A percentile compares a stretch with the other conserved stretches of the same genome.
Conservation (phyloP, 441 rosid species). For the Gossypium schwendimanii region DNA sequence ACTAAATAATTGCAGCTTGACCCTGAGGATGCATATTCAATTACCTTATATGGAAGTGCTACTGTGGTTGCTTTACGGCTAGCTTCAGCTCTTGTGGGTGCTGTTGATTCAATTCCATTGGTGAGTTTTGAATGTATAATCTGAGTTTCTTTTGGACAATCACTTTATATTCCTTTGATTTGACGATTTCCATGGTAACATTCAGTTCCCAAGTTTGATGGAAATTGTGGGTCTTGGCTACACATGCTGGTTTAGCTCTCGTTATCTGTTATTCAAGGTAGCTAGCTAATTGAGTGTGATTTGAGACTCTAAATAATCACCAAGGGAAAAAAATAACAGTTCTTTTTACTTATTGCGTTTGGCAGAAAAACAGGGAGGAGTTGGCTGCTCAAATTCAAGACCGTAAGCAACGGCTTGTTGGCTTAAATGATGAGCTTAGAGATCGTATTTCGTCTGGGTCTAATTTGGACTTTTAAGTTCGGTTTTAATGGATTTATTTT, state of each 20-base stretch:
- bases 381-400: not conserved
- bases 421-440: not conserved
- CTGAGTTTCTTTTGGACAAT: not conserved
- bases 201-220: constrained; percentile 71
- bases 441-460: no score
- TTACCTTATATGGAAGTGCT: constrained; percentile 51
- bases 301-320: not conserved
- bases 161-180: not conserved
- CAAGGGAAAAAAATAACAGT: not conserved
- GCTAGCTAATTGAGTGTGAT: not conserved
- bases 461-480: no score
- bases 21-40: constrained; percentile 40
- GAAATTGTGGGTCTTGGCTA: constrained; percentile 87
- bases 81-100: constrained; percentile 45
- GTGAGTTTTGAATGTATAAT: constrained; percentile 26
- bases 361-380: not conserved
- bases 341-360: not conserved
- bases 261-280: constrained; percentile 80
- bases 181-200: not conserved
- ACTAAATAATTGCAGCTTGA: constrained; percentile 47
- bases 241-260: constrained; percentile 64
- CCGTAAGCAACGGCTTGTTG: not conserved
- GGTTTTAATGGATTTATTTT: no score
- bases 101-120: constrained; percentile 82
- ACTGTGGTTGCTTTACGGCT: constrained; percentile 55